Evolutionary conservation across 2,329 filamentous ascomycete genomes (phyloP).

Genomic region (Nakataea oryzae): DNA sequence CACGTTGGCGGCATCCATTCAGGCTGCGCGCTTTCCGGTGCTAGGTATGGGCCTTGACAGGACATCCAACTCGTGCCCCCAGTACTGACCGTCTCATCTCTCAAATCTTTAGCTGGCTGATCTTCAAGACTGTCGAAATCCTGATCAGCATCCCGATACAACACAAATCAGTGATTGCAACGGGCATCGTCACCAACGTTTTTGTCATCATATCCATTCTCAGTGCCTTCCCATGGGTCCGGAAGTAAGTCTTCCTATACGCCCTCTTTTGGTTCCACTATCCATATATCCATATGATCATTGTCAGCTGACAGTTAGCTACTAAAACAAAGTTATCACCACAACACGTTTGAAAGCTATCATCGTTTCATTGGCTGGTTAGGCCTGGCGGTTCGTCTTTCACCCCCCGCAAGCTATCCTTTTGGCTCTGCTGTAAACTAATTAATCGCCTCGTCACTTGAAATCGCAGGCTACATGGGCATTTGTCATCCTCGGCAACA

Average conservation of each 20-base stretch:
- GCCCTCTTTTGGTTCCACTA: neutral
- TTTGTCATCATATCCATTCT: slow-evolving; percentile 25
- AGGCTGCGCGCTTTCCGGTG: slow-evolving; percentile 26
- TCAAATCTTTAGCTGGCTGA: slow-evolving; percentile 20
- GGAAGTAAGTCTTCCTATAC: slow-evolving; percentile 21
- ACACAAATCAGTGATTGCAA: slow-evolving; percentile 22
- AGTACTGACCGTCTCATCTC: too few species aligned
- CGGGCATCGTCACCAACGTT: slow-evolving; percentile 25
- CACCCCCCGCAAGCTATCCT: neutral
- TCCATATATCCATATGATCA: neutral
- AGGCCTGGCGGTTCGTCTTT: slow-evolving; percentile 23
- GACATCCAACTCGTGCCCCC: too few species aligned
- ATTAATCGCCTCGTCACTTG: neutral
- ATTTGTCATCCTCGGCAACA: slow-evolving; percentile 26
- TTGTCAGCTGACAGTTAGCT: slow-evolving; percentile 1
- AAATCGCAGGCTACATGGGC: slow-evolving; percentile 21
- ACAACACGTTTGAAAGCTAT: slow-evolving; percentile 28
- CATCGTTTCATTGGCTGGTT: slow-evolving; percentile 31
- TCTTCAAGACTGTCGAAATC: slow-evolving; percentile 27
- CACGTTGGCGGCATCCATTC: slow-evolving; percentile 31
- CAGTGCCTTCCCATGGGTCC: slow-evolving; percentile 28
- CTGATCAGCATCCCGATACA: slow-evolving; percentile 19
- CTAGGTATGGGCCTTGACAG: slow-evolving; percentile 18
- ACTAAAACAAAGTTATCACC: slow-evolving; percentile 20
- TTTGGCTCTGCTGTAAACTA: neutral